phyloP scores from a whole-genome alignment of 2,329 filamentous ascomycete species.

The Pyrenophora tritici-repentis region DNA sequence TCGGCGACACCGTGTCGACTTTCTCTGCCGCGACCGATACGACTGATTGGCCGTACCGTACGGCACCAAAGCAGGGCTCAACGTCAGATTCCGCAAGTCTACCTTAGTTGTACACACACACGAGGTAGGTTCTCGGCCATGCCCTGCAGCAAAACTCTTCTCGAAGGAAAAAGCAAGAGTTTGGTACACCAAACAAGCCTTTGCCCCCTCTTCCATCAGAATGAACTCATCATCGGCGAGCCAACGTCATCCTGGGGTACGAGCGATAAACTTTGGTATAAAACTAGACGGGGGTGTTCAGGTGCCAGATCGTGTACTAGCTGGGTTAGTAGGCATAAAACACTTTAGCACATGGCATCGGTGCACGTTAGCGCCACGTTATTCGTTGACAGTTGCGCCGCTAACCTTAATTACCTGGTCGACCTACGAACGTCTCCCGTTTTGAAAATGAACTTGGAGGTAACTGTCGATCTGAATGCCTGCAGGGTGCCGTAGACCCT shows the following conservation, averaged over 20 bases:
- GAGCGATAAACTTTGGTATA: conserved; percentile 10
- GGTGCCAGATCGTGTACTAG: conserved; percentile 8
- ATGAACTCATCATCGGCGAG: not conserved
- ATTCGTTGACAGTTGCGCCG: conserved; percentile 4
- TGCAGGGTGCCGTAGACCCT: conserved; percentile 3
- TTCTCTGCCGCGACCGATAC: not conserved
- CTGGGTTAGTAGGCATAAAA: not conserved
- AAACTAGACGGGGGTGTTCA: not conserved
- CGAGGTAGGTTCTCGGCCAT: not conserved
- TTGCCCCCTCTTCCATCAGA: not conserved
- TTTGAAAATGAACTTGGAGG: conserved; percentile 3
- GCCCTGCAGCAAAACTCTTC: not conserved
- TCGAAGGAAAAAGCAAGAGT: conserved; percentile 1
- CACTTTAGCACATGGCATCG: conserved; percentile 1
- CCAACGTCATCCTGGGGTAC: conserved; percentile 6
- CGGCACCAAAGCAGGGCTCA: not conserved
- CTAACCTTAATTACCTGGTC: conserved; percentile 3
- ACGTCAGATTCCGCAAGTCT: not conserved
- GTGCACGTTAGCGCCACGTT: conserved; percentile 3
- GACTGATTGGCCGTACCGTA: not conserved
- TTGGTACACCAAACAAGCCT: not conserved
- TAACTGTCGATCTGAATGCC: not conserved
- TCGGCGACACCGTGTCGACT: conserved; percentile 6
- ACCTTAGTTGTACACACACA: not conserved
- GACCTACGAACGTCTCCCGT: conserved; percentile 10